A percentile compares a stretch with the other conserved stretches of the same genome.
These are phyloP conservation scores for Zymoseptoria passerinii DNA, from an alignment of 2,329 filamentous ascomycete genomes.

Conservation along the genomic window DNA sequence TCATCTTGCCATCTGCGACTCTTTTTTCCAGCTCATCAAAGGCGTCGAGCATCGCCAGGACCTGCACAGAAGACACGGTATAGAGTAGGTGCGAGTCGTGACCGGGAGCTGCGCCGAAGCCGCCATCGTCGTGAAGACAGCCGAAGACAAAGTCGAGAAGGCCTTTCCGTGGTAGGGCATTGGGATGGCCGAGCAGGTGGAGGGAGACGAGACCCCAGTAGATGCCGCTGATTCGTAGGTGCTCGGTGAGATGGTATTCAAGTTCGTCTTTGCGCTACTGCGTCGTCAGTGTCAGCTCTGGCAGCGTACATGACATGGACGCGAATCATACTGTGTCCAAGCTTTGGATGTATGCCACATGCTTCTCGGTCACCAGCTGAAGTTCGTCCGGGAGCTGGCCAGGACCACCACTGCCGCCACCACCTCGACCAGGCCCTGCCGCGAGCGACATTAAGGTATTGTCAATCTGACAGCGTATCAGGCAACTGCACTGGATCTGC, in stretches of 20 bases:
- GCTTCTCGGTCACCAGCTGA: slow-evolving; percentile 52
- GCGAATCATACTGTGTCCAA: slow-evolving; percentile 64
- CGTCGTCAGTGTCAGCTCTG: slow-evolving; percentile 32
- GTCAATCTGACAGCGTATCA: not conserved
- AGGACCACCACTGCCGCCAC: slow-evolving; percentile 27
- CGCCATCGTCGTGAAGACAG: slow-evolving; percentile 82
- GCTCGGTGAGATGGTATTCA: slow-evolving; percentile 96
- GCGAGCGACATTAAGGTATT: slow-evolving; percentile 57
- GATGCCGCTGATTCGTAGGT: slow-evolving; percentile 86
- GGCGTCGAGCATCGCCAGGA: slow-evolving; percentile 77
- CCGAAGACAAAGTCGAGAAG: slow-evolving; percentile 90
- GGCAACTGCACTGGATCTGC: not conserved
- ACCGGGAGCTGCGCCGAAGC: slow-evolving; percentile 86
- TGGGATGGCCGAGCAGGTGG: slow-evolving; percentile 71
- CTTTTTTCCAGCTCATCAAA: slow-evolving; percentile 70
- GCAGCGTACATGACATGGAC: slow-evolving; percentile 3
- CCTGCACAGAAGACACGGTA: slow-evolving; percentile 90
- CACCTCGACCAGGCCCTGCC: slow-evolving; percentile 50
- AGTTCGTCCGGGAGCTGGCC: slow-evolving; percentile 38
- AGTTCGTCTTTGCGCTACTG: slow-evolving; percentile 77
- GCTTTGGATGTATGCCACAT: slow-evolving; percentile 88
- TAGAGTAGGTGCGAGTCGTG: slow-evolving; percentile 96
- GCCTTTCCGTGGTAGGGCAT: slow-evolving; percentile 69
- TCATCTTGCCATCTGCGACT: slow-evolving; percentile 57
- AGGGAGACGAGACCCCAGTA: slow-evolving; percentile 94